Evolutionary conservation across 495 filamentous ascomycete species (phyloP), one percentile per base, ranked within the genome.

Genomic region (Penicillium subrubescens): DNA sequence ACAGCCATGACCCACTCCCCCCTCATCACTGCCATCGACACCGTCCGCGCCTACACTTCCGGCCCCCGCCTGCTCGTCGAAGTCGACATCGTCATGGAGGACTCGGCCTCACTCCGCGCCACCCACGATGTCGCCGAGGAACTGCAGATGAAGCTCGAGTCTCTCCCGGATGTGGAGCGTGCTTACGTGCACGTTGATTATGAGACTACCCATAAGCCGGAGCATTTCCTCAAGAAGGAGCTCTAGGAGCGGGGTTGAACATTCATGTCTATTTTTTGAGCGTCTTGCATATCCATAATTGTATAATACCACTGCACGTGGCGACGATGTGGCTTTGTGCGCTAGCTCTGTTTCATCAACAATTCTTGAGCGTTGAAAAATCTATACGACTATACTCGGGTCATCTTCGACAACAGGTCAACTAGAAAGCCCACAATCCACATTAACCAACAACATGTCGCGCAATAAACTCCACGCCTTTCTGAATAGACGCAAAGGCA

Each of bases 101-200:
- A 89, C 5, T 77, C 80, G 0, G 81, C 85, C 10, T 84, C 84
- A 0, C 86, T 99, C 14, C 83, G 85, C 59, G 88, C 87, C 25
- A 97, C 94, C 0, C 95, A 99, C 74, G 95, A 99, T 70, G 85
- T 97, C 8, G 95, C 95, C 0, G 95, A 99, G 77, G 93, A 89
- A 71, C 82, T 99, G 63, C 95, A 99, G 83, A 90, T 90, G 57
- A 98, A 97, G 80, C 82, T 99, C 5, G 95, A 99, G 86, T 89
- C 87, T 41, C 75, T 99, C 66, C 95, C 96, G 5, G 88, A 97
- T 74, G 89, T 99, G 3, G 95, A 98, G 83, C 79, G 95, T 64
- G 92, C 93, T 1, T 99, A 98, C 78, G 95, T 98, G 15, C 95
- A 99, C 77, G 93, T 97, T 17, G 95, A 99, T 72, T 98, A 94